These are phyloP conservation scores for Kwoniella bestiolae DNA, from an alignment of 768 basidiomycete genomes.

Conservation along the genomic window DNA sequence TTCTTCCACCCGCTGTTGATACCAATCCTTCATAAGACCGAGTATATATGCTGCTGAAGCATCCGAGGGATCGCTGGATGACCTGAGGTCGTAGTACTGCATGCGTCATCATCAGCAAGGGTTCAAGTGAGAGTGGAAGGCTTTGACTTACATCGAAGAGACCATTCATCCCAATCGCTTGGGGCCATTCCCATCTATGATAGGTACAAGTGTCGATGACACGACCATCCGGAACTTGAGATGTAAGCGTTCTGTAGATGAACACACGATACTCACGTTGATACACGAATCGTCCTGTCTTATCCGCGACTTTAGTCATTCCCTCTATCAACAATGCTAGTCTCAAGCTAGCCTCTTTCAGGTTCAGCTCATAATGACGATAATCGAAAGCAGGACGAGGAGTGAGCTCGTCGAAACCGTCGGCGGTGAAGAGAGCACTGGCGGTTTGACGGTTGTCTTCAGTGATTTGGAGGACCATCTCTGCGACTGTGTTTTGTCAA, in stretches of 20 bases:
- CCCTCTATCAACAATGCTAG: constrained; percentile 14
- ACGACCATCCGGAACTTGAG: constrained; percentile 19
- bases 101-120: neutral
- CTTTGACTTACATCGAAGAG: constrained; percentile 29
- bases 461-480: constrained; percentile 16
- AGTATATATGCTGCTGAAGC: constrained; percentile 14
- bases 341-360: constrained; percentile 10
- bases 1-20: constrained; percentile 17
- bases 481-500: neutral
- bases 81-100: constrained; percentile 60
- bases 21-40: constrained; percentile 35
- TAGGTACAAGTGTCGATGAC: constrained; percentile 25
- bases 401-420: constrained; percentile 17
- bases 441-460: constrained; percentile 14
- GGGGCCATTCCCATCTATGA: constrained; percentile 42
- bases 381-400: constrained; percentile 30
- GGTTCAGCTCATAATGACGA: constrained; percentile 27
- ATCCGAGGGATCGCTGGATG: constrained; percentile 46
- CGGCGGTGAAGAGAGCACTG: constrained; percentile 13
- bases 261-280: constrained; percentile 12
- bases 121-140: neutral
- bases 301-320: constrained; percentile 16
- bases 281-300: constrained; percentile 16
- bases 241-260: neutral
- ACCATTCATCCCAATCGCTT: constrained; percentile 37